Evolutionary conservation across 495 filamentous ascomycete genomes (phyloP), one percentile per base, ranked within the genome.

Genomic region (Neurospora sp.): DNA sequence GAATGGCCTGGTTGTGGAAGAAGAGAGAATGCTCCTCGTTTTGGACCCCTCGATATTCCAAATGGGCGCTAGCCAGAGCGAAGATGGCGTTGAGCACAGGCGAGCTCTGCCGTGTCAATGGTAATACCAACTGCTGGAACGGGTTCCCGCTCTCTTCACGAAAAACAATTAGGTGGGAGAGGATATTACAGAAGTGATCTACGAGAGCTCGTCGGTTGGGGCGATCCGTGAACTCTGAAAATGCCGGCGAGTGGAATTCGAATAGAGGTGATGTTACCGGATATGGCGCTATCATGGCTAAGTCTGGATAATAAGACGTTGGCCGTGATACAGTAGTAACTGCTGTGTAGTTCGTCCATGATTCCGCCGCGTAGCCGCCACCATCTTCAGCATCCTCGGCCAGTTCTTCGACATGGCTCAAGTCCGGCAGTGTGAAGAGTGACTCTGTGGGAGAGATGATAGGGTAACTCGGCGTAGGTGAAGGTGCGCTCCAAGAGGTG

Each of bases 91-190:
- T 88, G 77, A 86, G 83, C 27, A 89, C 83, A 0, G 88, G 87
- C 1, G 82, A 81, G 75, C 85, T 84, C 72, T 77, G 79, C 53
- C 84, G 83, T 18, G 87, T 87, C 71, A 90, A 80, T 20, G 88
- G 88, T 9, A 90, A 79, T 9, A 90, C 85, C 68, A 89, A 77
- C 75, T 89, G 88, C 71, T 88, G 85, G 75, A 90, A 90, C 0
- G 88, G 88, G 70, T 90, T 90, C 53, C 87, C 88, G 1, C 84
- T 84, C 72, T 89, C 88, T 72, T 90, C 88, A 48, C 88, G 85
- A 71, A 90, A 88, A 8, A 90, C 88, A 40, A 90, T 89, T 40
- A 89, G 80, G 78, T 89, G 88, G 9, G 87, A 89, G 45, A 90
- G 74, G 35, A 89, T 86, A 73, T 88, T 88, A 81, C 88, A 88